Evolutionary conservation across 345 rosid species (phyloP), one percentile per base, ranked within the genome.

Genomic region (Nasturtium officinale): DNA sequence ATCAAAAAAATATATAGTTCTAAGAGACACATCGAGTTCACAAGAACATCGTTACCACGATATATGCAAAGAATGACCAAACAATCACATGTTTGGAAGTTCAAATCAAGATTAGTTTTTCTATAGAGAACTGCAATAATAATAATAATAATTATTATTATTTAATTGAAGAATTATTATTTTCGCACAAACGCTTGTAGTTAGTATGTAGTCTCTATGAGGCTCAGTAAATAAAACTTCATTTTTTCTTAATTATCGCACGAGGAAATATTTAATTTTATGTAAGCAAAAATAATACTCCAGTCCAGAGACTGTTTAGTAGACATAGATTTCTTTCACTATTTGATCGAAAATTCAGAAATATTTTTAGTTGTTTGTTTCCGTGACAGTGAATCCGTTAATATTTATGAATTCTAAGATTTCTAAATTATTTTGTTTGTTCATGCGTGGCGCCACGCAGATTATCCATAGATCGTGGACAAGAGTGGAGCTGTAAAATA

Each of bases 401-500:
- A 29, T 23, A 23, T 71, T 61, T 61, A 28, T 51, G 68, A 61
- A 37, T 5, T 11, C 46, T 13, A 25, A 35, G n/a, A 30, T 37
- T 6, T 55, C 15, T 29, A 10, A 17, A 12, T 11, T 37, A 17
- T 50, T 60, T 28, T 58, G 20, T 40, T 28, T 62, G 18, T 23
- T 45, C 43, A 52, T 52, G 54, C 38, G 70, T 72, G 77, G 56
- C 55, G 46, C 18, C 25, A 43, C 37, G 56, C 56, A 53, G 55
- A 53, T 45, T 63, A 63, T 43, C 32, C 28, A 54, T 12, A 54
- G 71, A 73, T 73, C 70, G 77, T 73, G 77, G 20, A 29, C 54
- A 63, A 12, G 48, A 73, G 77, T 63, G 64, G 77, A 54, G 71
- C 46, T 54, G 56, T 73, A 53, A 72, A 63, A 42, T 72, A 62